Base-by-base conservation (phyloP, 2,329 filamentous ascomycete genomes). In the Leptographium galeiforme region DNA sequence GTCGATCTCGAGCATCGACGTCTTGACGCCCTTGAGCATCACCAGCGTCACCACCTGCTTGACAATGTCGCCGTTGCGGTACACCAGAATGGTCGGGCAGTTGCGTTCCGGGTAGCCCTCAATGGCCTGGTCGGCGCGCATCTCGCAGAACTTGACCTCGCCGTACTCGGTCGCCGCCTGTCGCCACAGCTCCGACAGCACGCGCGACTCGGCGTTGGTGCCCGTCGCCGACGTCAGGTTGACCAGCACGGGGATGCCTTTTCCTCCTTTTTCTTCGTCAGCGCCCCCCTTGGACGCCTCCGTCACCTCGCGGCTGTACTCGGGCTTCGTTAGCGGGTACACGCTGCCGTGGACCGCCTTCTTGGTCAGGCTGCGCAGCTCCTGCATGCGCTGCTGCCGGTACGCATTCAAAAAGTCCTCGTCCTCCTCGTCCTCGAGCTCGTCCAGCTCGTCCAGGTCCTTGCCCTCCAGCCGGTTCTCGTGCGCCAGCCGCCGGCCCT, bases 91-190 rank as follows among this genome's bases (percentile, higher is more conserved):
- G 0, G 93, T 98, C 2, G 93, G 93, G 55, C 89, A 95, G 67
- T 98, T 98, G 54, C 79, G 78, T 63, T 97, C 93, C 2, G 93
- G 93, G 67, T 98, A 98, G 43, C 89, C 89, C 67, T 97, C 93
- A 61, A 98, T 96, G 55, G 93, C 95, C 71, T 96, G 81, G 64
- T 89, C 84, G 8, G 84, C 93, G 61, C 84, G 80, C 61, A 98
- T 97, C 71, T 97, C 88, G 67, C 91, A 97, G 69, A 98, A 98
- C 70, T 98, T 98, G 67, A 98, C 74, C 59, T 98, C 91, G 19
- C 89, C 89, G 64, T 89, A 98, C 63, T 91, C 89, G 56, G 70
- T 71, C 1, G 93, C 91, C 43, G 93, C 77, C 63, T 89, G 82
- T 39, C 84, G 77, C 90, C 91, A 98, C 19, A 96, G 74, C 64